phyloP scores from a whole-genome alignment of 768 basidiomycete genomes.

The Coprinellus aureogranulatus region DNA sequence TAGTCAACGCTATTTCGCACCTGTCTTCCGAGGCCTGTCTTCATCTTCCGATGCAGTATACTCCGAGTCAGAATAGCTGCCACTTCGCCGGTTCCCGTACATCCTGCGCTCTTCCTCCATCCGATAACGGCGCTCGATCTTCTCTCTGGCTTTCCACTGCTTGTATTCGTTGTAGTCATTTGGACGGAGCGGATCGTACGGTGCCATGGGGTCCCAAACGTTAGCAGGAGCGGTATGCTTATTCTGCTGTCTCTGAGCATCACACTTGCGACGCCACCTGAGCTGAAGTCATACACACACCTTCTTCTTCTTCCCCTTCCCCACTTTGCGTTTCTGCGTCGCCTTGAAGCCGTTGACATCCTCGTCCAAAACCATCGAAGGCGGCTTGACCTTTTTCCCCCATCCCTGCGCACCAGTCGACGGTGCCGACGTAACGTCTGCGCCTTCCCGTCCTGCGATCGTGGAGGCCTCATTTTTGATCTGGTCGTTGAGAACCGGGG shows the following conservation, averaged over 20 bases:
- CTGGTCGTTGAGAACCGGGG: conserved; percentile 55
- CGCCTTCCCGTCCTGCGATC: conserved; percentile 16
- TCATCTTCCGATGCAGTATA: conserved; percentile 65
- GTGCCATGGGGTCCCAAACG: conserved; percentile 77
- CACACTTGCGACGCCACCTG: background rate
- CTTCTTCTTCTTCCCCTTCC: conserved; percentile 48
- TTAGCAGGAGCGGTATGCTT: conserved; percentile 51
- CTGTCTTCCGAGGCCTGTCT: conserved; percentile 64
- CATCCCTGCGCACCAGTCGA: conserved; percentile 54
- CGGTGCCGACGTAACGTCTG: conserved; percentile 20
- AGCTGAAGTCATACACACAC: conserved; percentile 55
- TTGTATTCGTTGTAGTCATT: conserved; percentile 92
- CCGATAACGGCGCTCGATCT: conserved; percentile 69
- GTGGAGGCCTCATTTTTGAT: conserved; percentile 17
- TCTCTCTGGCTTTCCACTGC: conserved; percentile 71
- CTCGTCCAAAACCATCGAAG: conserved; percentile 87
- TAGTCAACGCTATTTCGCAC: conserved; percentile 33
- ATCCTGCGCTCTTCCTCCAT: conserved; percentile 57
- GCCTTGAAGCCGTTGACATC: conserved; percentile 82
- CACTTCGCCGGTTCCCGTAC: conserved; percentile 54
- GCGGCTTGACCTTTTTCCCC: conserved; percentile 88
- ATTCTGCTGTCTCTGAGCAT: conserved; percentile 41
- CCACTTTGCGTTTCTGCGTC: conserved; percentile 52
- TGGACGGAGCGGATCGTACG: conserved; percentile 78
- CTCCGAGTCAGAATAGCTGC: conserved; percentile 67